phyloP scores from a whole-genome alignment of 73 alveolate genomes.

The Stentor roeselii region DNA sequence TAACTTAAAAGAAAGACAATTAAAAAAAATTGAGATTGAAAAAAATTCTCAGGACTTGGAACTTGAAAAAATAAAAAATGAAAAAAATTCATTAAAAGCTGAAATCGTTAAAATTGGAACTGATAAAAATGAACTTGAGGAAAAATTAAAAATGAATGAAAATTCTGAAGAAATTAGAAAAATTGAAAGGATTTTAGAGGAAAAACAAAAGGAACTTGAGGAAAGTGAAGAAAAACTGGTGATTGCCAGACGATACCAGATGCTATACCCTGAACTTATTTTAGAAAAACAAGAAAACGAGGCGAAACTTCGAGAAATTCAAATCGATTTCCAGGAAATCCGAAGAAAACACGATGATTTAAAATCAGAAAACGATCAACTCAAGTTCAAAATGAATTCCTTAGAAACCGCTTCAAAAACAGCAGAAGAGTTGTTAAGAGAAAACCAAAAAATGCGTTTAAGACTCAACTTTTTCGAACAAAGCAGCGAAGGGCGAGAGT shows the following conservation, averaged over 20 bases:
- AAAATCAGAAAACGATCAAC: not conserved
- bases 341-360: not conserved
- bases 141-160: not conserved
- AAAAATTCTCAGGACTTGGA: not conserved
- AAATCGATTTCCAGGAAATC: not conserved
- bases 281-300: slow-evolving; percentile 11
- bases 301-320: not conserved
- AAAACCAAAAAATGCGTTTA: not conserved
- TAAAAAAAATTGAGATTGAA: not conserved
- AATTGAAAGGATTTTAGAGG: slow-evolving; percentile 9
- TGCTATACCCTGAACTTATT: not conserved
- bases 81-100: not conserved
- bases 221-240: not conserved
- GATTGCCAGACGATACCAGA: not conserved
- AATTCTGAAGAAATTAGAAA: slow-evolving; percentile 13
- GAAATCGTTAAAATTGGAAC: not conserved
- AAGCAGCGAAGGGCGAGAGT: not conserved
- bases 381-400: not conserved
- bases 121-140: slow-evolving; percentile 11
- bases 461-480: slow-evolving; percentile 1
- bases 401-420: not conserved
- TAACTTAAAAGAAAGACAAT: not conserved
- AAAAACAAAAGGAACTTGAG: not conserved
- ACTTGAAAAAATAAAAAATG: not conserved
- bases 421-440: not conserved